Conservation (phyloP, 129 eudicot species). For the Escallonia rubra region DNA sequence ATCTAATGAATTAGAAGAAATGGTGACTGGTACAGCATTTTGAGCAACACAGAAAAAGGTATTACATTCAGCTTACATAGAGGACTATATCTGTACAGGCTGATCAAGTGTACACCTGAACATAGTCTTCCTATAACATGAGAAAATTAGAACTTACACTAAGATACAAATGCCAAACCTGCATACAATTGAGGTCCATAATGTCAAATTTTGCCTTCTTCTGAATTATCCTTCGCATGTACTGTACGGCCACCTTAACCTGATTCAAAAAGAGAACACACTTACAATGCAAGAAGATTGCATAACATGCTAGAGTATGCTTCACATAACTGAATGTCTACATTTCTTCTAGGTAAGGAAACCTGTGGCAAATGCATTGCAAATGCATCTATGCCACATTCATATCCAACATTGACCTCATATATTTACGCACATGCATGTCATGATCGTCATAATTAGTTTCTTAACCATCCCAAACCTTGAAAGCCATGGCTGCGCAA, state of each 20-base stretch:
- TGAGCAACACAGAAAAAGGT: background rate
- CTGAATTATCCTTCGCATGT: conserved; percentile 88
- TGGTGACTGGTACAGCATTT: background rate
- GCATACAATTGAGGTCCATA: conserved; percentile 58
- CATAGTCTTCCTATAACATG: background rate
- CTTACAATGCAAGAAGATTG: conserved; percentile 1
- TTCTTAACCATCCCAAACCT: background rate
- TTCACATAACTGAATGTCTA: conserved; percentile 1
- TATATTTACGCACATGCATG: background rate
- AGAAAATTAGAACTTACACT: background rate
- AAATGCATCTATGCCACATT: background rate
- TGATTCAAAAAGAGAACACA: conserved; percentile 18
- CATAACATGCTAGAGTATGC: conserved; percentile 7
- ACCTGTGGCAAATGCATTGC: background rate
- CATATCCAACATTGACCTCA: background rate
- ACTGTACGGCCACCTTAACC: conserved; percentile 91
- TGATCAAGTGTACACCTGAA: background rate
- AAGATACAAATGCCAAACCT: conserved; percentile 39
- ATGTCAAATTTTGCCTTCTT: conserved; percentile 96
- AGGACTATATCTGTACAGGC: background rate
- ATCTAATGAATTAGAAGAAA: background rate
- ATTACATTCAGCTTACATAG: background rate
- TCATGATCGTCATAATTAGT: background rate
- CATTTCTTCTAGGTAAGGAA: background rate
- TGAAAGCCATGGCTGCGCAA: too few relatives aligned